A percentile compares a stretch with the other conserved stretches of the same genome.
Evolutionary conservation across 176 grass and related monocot species (phyloP).

Genomic region (Oryza nivara): DNA sequence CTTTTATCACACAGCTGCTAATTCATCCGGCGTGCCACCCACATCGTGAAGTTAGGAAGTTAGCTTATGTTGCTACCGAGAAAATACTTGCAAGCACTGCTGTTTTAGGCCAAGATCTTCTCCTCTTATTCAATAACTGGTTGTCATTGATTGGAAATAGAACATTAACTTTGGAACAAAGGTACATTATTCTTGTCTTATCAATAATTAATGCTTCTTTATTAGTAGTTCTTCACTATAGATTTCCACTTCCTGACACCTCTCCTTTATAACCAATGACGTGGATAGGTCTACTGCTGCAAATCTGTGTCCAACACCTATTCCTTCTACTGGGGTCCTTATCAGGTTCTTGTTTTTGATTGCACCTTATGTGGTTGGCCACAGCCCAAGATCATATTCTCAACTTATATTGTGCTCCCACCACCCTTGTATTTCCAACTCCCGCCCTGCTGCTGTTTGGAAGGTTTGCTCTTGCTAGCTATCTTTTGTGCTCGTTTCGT

Average conservation of each 20-base stretch:
- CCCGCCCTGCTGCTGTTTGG: conserved; percentile 61
- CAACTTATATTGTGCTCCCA: conserved; percentile 77
- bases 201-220: neutral
- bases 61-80: conserved; percentile 62
- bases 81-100: conserved; percentile 65
- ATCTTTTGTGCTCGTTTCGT: conserved; percentile 31
- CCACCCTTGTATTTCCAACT: conserved; percentile 73
- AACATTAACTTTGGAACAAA: conserved; percentile 57
- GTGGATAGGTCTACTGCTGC: conserved; percentile 50
- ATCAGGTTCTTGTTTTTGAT: conserved; percentile 91
- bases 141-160: conserved; percentile 72
- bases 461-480: conserved; percentile 51
- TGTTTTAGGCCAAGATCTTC: conserved; percentile 59
- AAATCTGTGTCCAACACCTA: conserved; percentile 50
- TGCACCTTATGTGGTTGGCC: conserved; percentile 67
- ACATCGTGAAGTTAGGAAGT: conserved; percentile 76
- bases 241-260: conserved; percentile 10
- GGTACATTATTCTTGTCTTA: conserved; percentile 41
- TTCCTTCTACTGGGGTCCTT: conserved; percentile 66
- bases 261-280: conserved; percentile 59
- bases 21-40: conserved; percentile 87
- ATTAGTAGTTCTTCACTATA: neutral
- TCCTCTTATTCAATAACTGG: conserved; percentile 72
- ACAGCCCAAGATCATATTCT: conserved; percentile 71
- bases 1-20: conserved; percentile 57